Base-by-base conservation (phyloP, 2,329 filamentous ascomycete species). In the Hypoxylon sp. region DNA sequence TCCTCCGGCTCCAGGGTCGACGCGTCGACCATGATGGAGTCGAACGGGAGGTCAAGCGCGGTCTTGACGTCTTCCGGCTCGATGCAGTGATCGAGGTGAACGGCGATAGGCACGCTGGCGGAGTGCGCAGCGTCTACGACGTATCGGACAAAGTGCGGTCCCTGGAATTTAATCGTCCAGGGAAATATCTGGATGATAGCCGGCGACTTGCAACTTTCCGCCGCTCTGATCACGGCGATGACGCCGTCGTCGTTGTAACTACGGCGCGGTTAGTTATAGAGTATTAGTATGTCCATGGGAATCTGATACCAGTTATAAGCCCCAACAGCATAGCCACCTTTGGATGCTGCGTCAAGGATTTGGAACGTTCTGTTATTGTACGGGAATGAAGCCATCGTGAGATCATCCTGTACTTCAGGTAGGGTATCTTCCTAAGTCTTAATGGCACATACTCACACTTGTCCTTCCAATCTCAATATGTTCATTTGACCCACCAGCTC, bases 11-110 rank as follows among this genome's bases (percentile, higher is more conserved):
- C 88, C 72, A 90, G 87, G 73, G 92, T 89, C 60, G 83, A 87
- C 89, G 92, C 92, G 76, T 92, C 90, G 0, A 92, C 86, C 89
- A 92, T 92, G 73, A 92, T 91, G 55, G 81, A 85, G 74, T 92
- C 90, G 67, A 92, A 91, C 0, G 81, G 81, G 37, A 87, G 78
- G 15, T 30, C 26, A 28, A 49, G 26, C 15, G 46, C 46, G 15
- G 26, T 19, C 80, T 71, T 68, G 79, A 79, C 65, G n/a, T 46
- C 41, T n/a, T 44, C 52, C 24, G 52, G 39, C 20, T 55, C 52
- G 19, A 74, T 84, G n/a, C 84, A 85, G 72, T 87, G 85, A 75
- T 87, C 85, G 71, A 87, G 80, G 74, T 87, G 85, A 4, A 87
- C 78, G 2, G 81, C 80, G 22, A 87, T 74, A 1, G 85, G 85